A percentile compares a stretch with the other conserved stretches of the same genome.
These are phyloP conservation scores for Medakamo hakoo DNA, from an alignment of 139 green algal genomes.

Conservation along the genomic window DNA sequence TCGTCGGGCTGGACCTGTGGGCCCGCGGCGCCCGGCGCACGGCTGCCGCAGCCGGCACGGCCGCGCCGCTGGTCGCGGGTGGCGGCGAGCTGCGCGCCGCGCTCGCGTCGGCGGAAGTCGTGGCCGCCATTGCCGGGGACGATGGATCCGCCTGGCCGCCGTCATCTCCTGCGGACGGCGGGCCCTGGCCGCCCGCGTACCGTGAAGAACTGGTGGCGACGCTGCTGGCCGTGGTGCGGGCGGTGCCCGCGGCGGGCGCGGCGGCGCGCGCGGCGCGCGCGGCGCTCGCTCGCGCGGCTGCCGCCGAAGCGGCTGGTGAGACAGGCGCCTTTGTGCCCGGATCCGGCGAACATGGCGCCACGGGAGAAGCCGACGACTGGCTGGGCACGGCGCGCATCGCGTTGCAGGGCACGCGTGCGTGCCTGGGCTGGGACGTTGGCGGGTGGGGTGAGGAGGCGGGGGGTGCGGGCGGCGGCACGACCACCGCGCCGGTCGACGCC, in stretches of 20 bases:
- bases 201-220: background rate
- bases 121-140: background rate
- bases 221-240: background rate
- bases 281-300: background rate
- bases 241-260: no score
- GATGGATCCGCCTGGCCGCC: background rate
- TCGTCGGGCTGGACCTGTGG: background rate
- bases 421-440: background rate
- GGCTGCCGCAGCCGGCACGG: background rate
- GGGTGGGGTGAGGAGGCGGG: no score
- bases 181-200: background rate
- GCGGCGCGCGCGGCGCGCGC: no score
- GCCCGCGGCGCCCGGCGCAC: no score
- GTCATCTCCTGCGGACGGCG: no score
- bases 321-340: background rate
- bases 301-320: no score
- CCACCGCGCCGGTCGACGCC: background rate
- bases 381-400: background rate
- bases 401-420: background rate
- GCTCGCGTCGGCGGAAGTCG: background rate
- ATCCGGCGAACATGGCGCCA: background rate
- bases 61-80: no score
- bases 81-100: background rate
- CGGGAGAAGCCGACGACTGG: background rate
- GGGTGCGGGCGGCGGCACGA: background rate